Evolutionary conservation across 2,329 filamentous ascomycete genomes (phyloP), one percentile per base, ranked within the genome.

Genomic region (Fusarium praegraminearum): DNA sequence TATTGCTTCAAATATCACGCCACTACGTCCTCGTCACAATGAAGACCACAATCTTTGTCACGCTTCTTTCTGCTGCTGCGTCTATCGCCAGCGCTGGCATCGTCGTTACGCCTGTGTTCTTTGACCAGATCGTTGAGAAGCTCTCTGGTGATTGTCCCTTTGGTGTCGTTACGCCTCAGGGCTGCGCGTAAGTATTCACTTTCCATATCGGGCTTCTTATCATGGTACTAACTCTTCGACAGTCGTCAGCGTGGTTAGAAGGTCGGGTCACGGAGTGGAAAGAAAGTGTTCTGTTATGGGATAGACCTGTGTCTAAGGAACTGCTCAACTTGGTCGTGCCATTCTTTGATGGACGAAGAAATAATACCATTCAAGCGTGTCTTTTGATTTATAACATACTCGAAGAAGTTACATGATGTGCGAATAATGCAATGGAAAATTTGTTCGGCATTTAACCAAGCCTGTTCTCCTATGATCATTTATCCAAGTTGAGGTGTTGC

Each of bases 111-210:
- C 86, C 86, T 52, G 82, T 89, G 69, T 78, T 76, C 43, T 62
- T 75, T 24, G 78, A 88, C 65, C 86, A 88, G 75, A 79, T 88
- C 35, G 83, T 89, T n/a, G 73, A 79, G 30, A 84, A 81, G 71
- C 70, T 76, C 20, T 36, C 72, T 3, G 84, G 82, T 30, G 87
- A 89, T 74, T 89, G 87, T 75, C 85, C 83, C 70, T 87, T 84
- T 71, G 87, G 87, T 35, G 84, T 86, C 20, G 81, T 83, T 7
- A 89, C 87, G 33, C 85, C 87, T 7, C 78, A 82, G 56, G 87
- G 87, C 35, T 89, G 87, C 84, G 87, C 80, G 87, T 89, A 75
- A 70, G 85, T 81, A 16, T 44, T n/a, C 6, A 2, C 36, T 32
- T 11, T 7, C 11, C 26, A 46, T 13, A 11, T 24, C n/a, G 28